phyloP scores from a whole-genome alignment of 805 yeast species.

The Nakazawaea laoshanensis region DNA sequence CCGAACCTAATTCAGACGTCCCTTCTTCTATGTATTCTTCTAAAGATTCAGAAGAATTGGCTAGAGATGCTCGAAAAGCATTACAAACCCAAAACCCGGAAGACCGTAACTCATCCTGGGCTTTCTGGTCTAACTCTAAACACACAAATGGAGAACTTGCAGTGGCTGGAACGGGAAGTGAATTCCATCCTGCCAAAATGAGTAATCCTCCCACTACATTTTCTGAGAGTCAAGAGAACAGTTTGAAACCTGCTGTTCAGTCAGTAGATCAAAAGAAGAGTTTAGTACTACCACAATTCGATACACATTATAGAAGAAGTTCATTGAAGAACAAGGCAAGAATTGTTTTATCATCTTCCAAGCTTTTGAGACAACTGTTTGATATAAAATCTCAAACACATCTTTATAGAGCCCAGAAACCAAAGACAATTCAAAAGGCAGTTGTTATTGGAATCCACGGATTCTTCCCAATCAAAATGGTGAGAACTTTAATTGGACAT shows the following conservation, averaged over 20 bases:
- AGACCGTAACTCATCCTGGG: conserved; percentile 21
- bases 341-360: conserved; percentile 15
- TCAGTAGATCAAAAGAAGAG: conserved; percentile 9
- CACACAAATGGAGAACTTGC: conserved; percentile 16
- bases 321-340: conserved; percentile 19
- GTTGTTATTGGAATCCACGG: conserved; percentile 94
- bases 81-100: conserved; percentile 14
- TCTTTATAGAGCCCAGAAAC: conserved; percentile 16
- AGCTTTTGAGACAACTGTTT: conserved; percentile 11
- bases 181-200: conserved; percentile 18
- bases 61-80: conserved; percentile 16
- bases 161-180: conserved; percentile 20
- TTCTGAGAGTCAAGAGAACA: conserved; percentile 19
- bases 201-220: conserved; percentile 19
- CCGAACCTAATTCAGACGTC: conserved; percentile 1
- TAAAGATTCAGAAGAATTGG: conserved; percentile 14
- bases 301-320: conserved; percentile 17
- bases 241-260: conserved; percentile 1
- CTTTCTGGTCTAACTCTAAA: conserved; percentile 13
- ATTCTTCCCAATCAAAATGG: conserved; percentile 80
- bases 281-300: conserved; percentile 19
- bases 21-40: conserved; percentile 13
- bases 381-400: conserved; percentile 20
- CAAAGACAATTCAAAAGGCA: conserved; percentile 33
- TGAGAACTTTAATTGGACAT: conserved; percentile 79